Conservation (phyloP, 495 filamentous ascomycete genomes). For the Schizothecium vesticola region DNA sequence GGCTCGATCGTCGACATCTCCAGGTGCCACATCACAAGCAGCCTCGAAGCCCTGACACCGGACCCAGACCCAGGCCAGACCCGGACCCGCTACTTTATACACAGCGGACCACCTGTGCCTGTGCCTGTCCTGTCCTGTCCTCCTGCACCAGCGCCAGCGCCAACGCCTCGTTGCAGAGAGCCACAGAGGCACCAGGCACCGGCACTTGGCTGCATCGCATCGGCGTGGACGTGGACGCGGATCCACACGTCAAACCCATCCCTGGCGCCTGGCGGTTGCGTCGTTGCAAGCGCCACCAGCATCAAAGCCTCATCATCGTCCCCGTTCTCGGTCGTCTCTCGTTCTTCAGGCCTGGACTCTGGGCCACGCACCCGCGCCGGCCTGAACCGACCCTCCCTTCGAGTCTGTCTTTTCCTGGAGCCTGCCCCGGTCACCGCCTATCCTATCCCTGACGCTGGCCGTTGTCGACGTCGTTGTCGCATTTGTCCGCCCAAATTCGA, state of each 20-base stretch:
- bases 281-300: neutral
- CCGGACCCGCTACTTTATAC: neutral
- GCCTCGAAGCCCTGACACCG: neutral
- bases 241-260: conserved; percentile 7
- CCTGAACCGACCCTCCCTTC: neutral
- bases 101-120: too few species aligned
- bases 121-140: neutral
- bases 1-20: neutral
- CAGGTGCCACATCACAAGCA: neutral
- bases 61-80: neutral
- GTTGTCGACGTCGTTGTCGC: conserved; percentile 9
- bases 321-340: neutral
- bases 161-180: neutral
- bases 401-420: neutral
- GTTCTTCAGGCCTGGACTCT: neutral
- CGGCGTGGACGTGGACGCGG: neutral
- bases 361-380: neutral
- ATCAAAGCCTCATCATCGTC: neutral
- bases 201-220: conserved; percentile 4
- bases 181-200: neutral
- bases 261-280: neutral
- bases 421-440: neutral
- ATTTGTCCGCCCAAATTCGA: conserved; percentile 9
- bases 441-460: conserved; percentile 10
- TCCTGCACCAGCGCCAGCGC: neutral